Base-by-base conservation (phyloP, 805 yeast species). In the Spencermartinsiella europaea region DNA sequence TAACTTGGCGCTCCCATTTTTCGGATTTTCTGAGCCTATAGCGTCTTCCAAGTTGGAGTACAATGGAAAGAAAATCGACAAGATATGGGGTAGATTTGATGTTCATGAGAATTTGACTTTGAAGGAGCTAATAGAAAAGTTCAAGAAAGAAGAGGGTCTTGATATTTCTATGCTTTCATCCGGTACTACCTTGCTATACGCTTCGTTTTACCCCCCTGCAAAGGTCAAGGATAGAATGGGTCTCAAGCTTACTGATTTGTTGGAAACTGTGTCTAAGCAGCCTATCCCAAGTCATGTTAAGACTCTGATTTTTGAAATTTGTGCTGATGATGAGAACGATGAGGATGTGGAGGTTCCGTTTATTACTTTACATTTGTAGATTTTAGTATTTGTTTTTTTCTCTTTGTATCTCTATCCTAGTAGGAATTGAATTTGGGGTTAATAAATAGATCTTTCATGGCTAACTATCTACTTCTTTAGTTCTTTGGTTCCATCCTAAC, bases 301-400 rank as follows among this genome's bases (percentile, higher is more conserved):
- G 66, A 81, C 87, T 15, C 72, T 93, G 69, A 82, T 91, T 48
- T 76, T 93, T 48, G 99, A 91, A 68, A 76, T 93, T 39, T 88
- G 96, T 64, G 85, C 91, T 51, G 98, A 93, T 60, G 99, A 93
- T 64, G 73, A 79, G 60, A 76, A 82, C 39, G 99, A 91, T 31
- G 98, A 93, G 63, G 99, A 93, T 64, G 96, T 89, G 17, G 98
- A 90, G 58, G 87, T 89, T 53, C 99, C 99, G 27, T 89, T 79
- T 63, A 77, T 90, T 51, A 80, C 85, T 47, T 77, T 90, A 47
- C 77, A 75, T 56, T 60, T 81, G 42, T 54, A 54, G 40, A 25
- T 16, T 25, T 12, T 15, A 14, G n/a, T n/a, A n/a, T n/a, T n/a
- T n/a, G n/a, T n/a, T n/a, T n/a, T n/a, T n/a, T n/a, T n/a, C n/a